Base-by-base conservation (phyloP, 2,329 filamentous ascomycete species). In the Bipolaris zeicola region DNA sequence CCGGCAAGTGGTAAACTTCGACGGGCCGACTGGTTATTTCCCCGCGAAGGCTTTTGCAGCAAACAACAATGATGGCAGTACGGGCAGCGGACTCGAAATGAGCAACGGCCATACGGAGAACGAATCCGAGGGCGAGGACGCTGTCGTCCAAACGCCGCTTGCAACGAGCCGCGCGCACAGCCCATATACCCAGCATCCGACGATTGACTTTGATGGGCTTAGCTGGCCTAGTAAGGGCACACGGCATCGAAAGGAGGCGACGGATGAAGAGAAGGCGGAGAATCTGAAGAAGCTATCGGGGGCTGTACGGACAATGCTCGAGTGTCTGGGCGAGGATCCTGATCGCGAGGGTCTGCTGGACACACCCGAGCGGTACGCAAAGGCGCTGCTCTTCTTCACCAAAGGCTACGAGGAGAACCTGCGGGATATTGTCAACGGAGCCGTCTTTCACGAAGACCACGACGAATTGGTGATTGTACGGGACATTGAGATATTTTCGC, bases 381-480 rank as follows among this genome's bases (percentile, higher is more conserved):
- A 96, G 78, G 95, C 95, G 13, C 88, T 99, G 85, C 86, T 98
- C 61, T 96, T 90, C 81, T 92, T 99, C 77, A 99, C 95, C 5
- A 92, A 96, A 76, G 95, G 95, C 41, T 99, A 99, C 75, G 92
- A 98, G 79, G 88, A 96, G 80, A 97, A 97, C 70, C 86, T 97
- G 52, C 84, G 87, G 60, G 91, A 96, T 73, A 90, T 98, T 64
- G 91, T 98, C 60, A 98, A 98, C 75, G 86, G 89, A 53, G 95
- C 95, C 16, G 90, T 98, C 51, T 99, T 99, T 78, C 89, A 96
- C 70, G 95, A 98, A 76, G 92, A 94, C 61, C 94, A 98, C 73
- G 95, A 96, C 71, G 95, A 99, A 78, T 85, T 99, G 80, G 93
- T 99, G 28, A 96, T 98, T 69, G 92, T 99, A 57, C 96, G 96